phyloP scores from a whole-genome alignment of 2,329 filamentous ascomycete species.

The Aspergillus chevalieri region DNA sequence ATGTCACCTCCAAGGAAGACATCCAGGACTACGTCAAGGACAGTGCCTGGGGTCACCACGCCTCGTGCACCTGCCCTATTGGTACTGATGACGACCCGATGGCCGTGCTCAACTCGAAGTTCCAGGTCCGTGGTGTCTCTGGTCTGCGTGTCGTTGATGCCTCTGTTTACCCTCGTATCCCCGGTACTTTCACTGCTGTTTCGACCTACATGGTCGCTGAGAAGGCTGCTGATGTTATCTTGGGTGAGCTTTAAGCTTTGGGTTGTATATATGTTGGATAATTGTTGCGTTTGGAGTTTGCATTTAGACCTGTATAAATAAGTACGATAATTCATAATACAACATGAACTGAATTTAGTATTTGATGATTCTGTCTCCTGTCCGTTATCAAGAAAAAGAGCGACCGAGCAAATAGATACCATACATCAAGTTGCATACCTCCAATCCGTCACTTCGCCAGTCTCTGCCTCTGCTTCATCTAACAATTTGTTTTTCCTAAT shows the following conservation, averaged over 20 bases:
- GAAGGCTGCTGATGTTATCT: constrained; percentile 57
- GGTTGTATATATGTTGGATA: too few species aligned
- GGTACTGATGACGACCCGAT: constrained; percentile 48
- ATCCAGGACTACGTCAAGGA: constrained; percentile 46
- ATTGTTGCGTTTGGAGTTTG: too few species aligned
- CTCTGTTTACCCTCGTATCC: constrained; percentile 51
- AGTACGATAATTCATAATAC: too few species aligned
- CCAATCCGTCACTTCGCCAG: constrained; percentile 5
- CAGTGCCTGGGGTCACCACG: constrained; percentile 54
- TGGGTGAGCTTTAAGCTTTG: constrained; percentile 8
- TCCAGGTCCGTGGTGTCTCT: constrained; percentile 51
- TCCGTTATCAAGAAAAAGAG: too few species aligned
- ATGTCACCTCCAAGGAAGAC: constrained; percentile 38
- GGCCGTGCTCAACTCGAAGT: constrained; percentile 52
- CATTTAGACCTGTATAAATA: too few species aligned
- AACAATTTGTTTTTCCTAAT: constrained; percentile 4
- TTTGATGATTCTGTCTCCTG: too few species aligned
- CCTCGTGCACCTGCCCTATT: constrained; percentile 51
- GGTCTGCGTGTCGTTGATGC: constrained; percentile 59
- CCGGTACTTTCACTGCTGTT: constrained; percentile 48
- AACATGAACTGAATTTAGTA: too few species aligned
- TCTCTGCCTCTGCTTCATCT: constrained; percentile 2
- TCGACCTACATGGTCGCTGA: constrained; percentile 54
- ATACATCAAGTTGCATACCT: constrained; percentile 4
- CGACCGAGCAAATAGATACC: too few species aligned